Conservation (phyloP, 805 yeast genomes). For the Cyberlindnera americana region DNA sequence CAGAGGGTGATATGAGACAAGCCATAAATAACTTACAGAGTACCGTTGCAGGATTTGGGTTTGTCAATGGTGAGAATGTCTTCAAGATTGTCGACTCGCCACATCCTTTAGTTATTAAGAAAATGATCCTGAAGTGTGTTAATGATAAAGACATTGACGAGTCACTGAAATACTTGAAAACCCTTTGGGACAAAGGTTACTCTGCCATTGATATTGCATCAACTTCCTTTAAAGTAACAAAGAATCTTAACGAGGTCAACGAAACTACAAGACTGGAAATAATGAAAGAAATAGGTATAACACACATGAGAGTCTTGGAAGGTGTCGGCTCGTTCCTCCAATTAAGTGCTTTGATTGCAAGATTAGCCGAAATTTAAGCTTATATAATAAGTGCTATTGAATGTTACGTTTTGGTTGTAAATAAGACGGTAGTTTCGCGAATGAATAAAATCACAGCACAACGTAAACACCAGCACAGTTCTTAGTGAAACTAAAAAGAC, state of each 20-base stretch:
- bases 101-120: constrained; percentile 81
- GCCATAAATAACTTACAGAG: constrained; percentile 93
- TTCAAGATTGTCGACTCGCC: constrained; percentile 96
- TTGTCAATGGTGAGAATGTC: constrained; percentile 89
- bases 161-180: constrained; percentile 59
- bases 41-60: constrained; percentile 89
- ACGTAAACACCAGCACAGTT: too few relatives aligned
- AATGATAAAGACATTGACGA: constrained; percentile 51
- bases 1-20: constrained; percentile 99
- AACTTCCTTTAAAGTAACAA: constrained; percentile 84
- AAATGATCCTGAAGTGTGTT: constrained; percentile 52
- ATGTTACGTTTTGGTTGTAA: constrained; percentile 2
- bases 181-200: constrained; percentile 86
- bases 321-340: constrained; percentile 90
- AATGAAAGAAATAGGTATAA: constrained; percentile 82
- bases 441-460: background rate
- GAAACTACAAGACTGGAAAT: constrained; percentile 72
- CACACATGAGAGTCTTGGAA: constrained; percentile 89
- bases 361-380: constrained; percentile 29
- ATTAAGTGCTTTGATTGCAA: constrained; percentile 77
- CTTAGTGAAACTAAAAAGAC: too few relatives aligned
- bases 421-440: background rate
- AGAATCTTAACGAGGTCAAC: constrained; percentile 61
- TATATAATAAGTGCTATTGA: too few relatives aligned
- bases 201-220: constrained; percentile 90